Percentiles rank a stretch among this genome's conserved stretches.
phyloP scores from a whole-genome alignment of 2,329 filamentous ascomycete genomes.

The Fusarium euwallaceae region DNA sequence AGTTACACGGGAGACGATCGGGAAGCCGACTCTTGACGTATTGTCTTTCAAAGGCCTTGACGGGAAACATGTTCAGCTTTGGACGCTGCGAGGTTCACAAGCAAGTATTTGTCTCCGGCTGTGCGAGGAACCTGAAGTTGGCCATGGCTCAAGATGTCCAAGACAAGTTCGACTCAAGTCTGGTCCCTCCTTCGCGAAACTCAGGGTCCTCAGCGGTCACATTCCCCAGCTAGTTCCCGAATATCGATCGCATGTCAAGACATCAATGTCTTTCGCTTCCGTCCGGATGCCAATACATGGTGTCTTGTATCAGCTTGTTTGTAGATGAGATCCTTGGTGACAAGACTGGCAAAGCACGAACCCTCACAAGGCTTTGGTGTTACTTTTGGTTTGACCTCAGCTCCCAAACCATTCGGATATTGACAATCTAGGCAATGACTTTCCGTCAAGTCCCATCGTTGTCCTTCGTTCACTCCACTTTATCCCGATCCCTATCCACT shows the following conservation, averaged over 20 bases:
- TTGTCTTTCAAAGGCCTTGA: neutral
- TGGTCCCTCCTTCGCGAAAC: neutral
- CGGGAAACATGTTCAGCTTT: constrained; percentile 15
- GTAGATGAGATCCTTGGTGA: neutral
- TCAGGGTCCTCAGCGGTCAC: neutral
- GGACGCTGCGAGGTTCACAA: constrained; percentile 8
- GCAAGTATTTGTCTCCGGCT: constrained; percentile 25
- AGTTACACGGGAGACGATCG: constrained; percentile 25
- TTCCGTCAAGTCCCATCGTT: constrained; percentile 24
- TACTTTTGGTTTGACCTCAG: neutral
- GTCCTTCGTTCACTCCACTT: constrained; percentile 25
- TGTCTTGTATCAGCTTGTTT: constrained; percentile 23
- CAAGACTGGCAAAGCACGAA: neutral
- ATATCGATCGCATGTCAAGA: constrained; percentile 35
- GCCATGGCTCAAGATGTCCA: neutral
- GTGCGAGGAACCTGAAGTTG: constrained; percentile 3
- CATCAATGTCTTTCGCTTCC: constrained; percentile 38
- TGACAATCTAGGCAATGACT: constrained; percentile 17
- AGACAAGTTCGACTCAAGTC: constrained; percentile 6
- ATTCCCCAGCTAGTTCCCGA: neutral
- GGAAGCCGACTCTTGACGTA: constrained; percentile 15
- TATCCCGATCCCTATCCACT: constrained; percentile 15
- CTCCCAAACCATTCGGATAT: neutral
- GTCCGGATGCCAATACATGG: constrained; percentile 15
- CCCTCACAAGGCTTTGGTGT: neutral